phyloP scores from a whole-genome alignment of 208 protist species.

The Tritrichomonas musculus region DNA sequence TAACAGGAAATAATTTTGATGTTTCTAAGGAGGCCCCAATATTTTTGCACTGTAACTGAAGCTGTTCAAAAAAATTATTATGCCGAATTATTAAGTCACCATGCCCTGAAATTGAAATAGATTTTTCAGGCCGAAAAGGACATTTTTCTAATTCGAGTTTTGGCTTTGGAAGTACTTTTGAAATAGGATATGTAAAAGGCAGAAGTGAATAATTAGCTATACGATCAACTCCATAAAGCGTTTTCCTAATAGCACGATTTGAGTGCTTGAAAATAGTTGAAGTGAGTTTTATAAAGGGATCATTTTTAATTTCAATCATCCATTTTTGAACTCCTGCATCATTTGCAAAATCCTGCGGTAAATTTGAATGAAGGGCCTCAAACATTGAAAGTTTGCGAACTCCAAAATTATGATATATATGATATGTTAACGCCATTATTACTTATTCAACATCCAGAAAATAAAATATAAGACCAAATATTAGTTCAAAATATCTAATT shows the following conservation, averaged over 20 bases:
- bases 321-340: not conserved
- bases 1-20: not conserved
- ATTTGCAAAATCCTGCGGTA: not conserved
- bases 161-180: not conserved
- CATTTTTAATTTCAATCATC: not conserved
- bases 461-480: too few relatives aligned
- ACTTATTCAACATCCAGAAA: too few relatives aligned
- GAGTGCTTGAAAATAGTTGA: not conserved
- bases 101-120: not conserved
- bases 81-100: not conserved
- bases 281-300: not conserved
- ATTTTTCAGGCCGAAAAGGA: not conserved
- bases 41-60: not conserved
- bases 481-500: too few relatives aligned
- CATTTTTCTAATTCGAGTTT: not conserved
- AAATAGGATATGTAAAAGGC: constrained; percentile 8
- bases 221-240: not conserved
- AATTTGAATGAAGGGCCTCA: not conserved
- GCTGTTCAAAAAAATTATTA: not conserved
- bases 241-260: not conserved
- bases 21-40: not conserved
- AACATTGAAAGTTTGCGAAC: not conserved
- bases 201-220: not conserved
- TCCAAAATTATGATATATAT: not conserved
- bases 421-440: too few relatives aligned